A percentile compares a stretch with the other conserved stretches of the same genome.
Evolutionary conservation across 2,329 filamentous ascomycete genomes (phyloP).

Genomic region (Chalara sp.): DNA sequence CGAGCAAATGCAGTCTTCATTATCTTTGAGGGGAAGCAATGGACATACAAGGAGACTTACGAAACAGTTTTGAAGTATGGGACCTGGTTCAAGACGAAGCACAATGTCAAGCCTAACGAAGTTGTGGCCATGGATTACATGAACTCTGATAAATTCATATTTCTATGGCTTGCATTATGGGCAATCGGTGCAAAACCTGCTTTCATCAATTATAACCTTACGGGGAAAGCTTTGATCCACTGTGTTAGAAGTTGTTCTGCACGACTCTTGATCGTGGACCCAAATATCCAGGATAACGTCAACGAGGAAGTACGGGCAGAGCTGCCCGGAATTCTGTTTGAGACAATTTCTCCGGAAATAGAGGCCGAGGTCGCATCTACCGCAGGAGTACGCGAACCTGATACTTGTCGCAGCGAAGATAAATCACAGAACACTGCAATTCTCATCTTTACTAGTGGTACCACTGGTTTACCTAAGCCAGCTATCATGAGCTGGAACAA

Average conservation of each 20-base stretch:
- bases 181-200: slow-evolving; percentile 76
- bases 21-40: slow-evolving; percentile 60
- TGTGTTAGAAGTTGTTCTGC: slow-evolving; percentile 64
- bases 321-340: slow-evolving; percentile 46
- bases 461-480: slow-evolving; percentile 76
- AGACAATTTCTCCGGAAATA: slow-evolving; percentile 53
- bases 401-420: slow-evolving; percentile 46
- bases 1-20: slow-evolving; percentile 53
- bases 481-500: slow-evolving; percentile 72
- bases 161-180: slow-evolving; percentile 72
- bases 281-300: slow-evolving; percentile 46
- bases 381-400: slow-evolving; percentile 48
- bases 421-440: slow-evolving; percentile 52
- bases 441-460: slow-evolving; percentile 81
- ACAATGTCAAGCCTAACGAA: slow-evolving; percentile 60
- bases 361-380: slow-evolving; percentile 47
- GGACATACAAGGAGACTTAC: slow-evolving; percentile 73
- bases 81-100: slow-evolving; percentile 61
- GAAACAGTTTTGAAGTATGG: slow-evolving; percentile 65
- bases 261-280: slow-evolving; percentile 63
- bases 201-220: slow-evolving; percentile 83
- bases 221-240: slow-evolving; percentile 63
- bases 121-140: slow-evolving; percentile 76
- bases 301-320: slow-evolving; percentile 48
- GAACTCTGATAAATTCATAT: slow-evolving; percentile 73